Percentiles rank a stretch among this genome's conserved stretches.
Conservation (phyloP, 805 yeast species). For the Myxozyma nipponensis region DNA sequence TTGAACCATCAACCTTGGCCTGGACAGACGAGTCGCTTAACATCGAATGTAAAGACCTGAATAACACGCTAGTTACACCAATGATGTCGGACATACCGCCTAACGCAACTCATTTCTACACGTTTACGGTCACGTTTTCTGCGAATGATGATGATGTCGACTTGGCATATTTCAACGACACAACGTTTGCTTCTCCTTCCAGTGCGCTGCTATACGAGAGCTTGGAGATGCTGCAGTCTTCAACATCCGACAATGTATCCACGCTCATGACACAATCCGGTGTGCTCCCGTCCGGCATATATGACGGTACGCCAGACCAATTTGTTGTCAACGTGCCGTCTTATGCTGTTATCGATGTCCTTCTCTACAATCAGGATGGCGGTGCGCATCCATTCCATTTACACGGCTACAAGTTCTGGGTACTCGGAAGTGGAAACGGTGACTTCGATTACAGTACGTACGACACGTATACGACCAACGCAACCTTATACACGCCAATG, state of each 20-base stretch:
- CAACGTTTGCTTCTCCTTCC: slow-evolving; percentile 26
- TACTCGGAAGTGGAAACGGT: slow-evolving; percentile 57
- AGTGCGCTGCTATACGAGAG: slow-evolving; percentile 26
- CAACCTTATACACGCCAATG: slow-evolving; percentile 44
- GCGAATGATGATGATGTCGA: slow-evolving; percentile 37
- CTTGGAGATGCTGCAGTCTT: slow-evolving; percentile 13
- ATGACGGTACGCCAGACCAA: slow-evolving; percentile 26
- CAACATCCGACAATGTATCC: slow-evolving; percentile 4
- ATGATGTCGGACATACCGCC: slow-evolving; percentile 31
- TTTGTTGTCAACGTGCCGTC: slow-evolving; percentile 38
- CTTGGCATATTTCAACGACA: slow-evolving; percentile 32
- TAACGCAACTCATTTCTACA: slow-evolving; percentile 35
- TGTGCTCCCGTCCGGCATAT: slow-evolving; percentile 8
- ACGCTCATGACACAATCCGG: slow-evolving; percentile 7
- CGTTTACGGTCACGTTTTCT: slow-evolving; percentile 36
- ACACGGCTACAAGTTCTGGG: slow-evolving; percentile 85
- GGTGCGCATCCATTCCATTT: slow-evolving; percentile 93
- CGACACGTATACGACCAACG: slow-evolving; percentile 41
- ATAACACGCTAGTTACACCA: slow-evolving; percentile 31
- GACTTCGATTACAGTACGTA: slow-evolving; percentile 47
- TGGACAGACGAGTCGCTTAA: slow-evolving; percentile 31
- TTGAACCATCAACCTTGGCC: slow-evolving; percentile 6
- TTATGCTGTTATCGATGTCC: slow-evolving; percentile 62
- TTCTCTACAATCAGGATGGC: slow-evolving; percentile 69
- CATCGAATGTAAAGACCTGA: slow-evolving; percentile 32